A percentile compares a stretch with the other conserved stretches of the same genome.
These are phyloP conservation scores for Bolboschoenus planiculmis DNA, from an alignment of 176 grass and related monocot species.

Conservation along the genomic window DNA sequence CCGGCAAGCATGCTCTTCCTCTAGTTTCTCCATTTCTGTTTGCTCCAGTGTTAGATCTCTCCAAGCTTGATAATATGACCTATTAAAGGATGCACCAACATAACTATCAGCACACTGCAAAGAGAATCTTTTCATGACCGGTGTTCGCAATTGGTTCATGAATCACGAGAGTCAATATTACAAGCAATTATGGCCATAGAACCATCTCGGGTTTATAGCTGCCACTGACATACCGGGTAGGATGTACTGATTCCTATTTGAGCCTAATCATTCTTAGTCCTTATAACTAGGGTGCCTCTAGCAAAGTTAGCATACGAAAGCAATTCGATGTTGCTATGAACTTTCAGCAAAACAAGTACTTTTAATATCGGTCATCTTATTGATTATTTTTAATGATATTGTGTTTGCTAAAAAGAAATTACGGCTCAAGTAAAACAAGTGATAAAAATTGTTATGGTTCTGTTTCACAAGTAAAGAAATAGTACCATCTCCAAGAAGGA, in stretches of 20 bases:
- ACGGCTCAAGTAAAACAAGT: background rate
- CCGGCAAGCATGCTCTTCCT: conserved; percentile 66
- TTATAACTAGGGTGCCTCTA: background rate
- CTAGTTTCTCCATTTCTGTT: conserved; percentile 43
- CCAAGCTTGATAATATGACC: conserved; percentile 82
- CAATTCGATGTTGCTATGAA: background rate
- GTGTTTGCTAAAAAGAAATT: background rate
- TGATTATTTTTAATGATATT: background rate
- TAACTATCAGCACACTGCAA: background rate
- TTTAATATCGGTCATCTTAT: background rate
- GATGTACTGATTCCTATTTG: background rate
- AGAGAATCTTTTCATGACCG: background rate
- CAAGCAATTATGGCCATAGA: background rate
- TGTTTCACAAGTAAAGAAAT: background rate
- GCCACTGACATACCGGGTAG: background rate
- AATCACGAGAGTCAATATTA: background rate
- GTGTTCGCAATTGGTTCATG: background rate
- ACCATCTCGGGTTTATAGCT: background rate
- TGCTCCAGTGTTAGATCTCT: conserved; percentile 28
- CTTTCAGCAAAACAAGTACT: background rate
- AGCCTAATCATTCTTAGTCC: background rate
- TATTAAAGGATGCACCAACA: conserved; percentile 24
- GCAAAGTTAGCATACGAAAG: background rate
- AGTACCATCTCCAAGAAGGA: conserved; percentile 90
- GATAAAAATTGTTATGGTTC: background rate